Conservation (phyloP, 345 rosid species). For the Acer yangbiense region DNA sequence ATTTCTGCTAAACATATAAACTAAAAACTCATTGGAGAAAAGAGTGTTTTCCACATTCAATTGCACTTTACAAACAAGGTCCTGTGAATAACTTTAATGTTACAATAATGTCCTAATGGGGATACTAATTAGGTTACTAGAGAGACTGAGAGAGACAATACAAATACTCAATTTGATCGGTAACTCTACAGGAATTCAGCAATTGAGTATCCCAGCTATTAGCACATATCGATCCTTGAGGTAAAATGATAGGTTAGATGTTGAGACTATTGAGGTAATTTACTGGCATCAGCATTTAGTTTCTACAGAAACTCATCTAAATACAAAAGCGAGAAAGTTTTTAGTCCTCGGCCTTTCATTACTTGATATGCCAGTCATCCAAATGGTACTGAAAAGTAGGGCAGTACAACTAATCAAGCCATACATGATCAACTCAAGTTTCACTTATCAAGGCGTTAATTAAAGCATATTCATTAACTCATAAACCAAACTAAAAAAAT, state of each 20-base stretch:
- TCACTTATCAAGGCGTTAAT: background rate
- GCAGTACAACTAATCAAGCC: background rate
- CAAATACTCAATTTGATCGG: background rate
- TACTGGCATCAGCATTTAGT: background rate
- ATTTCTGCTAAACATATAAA: background rate
- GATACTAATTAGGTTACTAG: background rate
- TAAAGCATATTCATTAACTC: background rate
- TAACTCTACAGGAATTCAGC: background rate
- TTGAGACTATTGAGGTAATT: background rate
- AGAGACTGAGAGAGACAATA: background rate
- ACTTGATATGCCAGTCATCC: background rate
- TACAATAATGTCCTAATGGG: background rate
- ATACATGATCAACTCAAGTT: background rate
- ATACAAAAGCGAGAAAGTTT: background rate
- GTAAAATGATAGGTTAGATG: background rate
- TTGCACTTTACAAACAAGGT: background rate
- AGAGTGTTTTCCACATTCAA: background rate
- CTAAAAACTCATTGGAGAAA: background rate
- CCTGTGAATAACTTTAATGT: background rate
- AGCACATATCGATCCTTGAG: background rate
- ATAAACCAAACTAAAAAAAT: background rate
- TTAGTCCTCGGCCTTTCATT: background rate
- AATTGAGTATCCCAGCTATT: background rate
- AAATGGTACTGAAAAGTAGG: background rate
- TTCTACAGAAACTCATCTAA: background rate